Percentiles rank a stretch among this genome's conserved stretches.
Evolutionary conservation across 2,329 filamentous ascomycete species (phyloP).

Genomic region (Hypoxylon sp.): DNA sequence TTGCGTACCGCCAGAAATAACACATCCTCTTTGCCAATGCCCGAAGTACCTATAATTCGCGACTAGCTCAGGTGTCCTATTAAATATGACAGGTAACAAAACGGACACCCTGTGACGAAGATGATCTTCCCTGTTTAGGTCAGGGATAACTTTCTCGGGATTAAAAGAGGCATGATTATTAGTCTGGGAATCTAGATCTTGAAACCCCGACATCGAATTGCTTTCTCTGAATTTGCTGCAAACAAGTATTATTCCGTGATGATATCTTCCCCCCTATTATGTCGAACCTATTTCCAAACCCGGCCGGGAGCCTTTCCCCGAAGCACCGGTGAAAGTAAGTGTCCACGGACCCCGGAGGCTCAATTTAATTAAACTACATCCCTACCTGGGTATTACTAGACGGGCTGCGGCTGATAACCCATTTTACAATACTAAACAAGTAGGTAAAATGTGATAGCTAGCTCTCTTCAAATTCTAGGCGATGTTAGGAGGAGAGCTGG

Average conservation of each 20-base stretch:
- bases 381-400: neutral
- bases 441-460: neutral
- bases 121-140: conserved; percentile 30
- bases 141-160: conserved; percentile 22
- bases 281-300: neutral
- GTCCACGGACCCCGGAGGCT: neutral
- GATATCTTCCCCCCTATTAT: neutral
- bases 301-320: neutral
- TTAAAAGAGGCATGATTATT: conserved; percentile 14
- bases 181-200: neutral
- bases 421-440: neutral
- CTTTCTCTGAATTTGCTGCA: neutral
- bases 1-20: conserved; percentile 22
- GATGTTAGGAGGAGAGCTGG: neutral
- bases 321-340: neutral
- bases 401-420: neutral
- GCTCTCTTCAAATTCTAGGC: neutral
- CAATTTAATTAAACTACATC: neutral
- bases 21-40: conserved; percentile 21
- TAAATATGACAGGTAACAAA: conserved; percentile 4
- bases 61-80: neutral
- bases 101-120: conserved; percentile 27
- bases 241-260: neutral
- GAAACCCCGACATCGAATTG: neutral
- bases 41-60: neutral